Evolutionary conservation across 768 basidiomycete species (phyloP).

Genomic region (Imleria badia): DNA sequence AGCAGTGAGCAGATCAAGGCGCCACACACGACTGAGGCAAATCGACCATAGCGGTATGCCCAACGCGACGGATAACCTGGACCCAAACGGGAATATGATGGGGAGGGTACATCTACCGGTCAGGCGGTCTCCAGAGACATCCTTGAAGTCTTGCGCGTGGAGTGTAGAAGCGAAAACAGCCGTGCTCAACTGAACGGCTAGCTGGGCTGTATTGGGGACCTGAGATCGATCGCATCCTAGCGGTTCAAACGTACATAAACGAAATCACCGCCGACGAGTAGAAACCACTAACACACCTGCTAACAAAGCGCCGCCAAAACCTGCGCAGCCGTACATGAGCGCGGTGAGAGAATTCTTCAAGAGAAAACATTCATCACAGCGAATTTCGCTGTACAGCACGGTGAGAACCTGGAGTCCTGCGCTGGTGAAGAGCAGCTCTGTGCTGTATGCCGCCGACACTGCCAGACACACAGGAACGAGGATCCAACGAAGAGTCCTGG

Average conservation of each 20-base stretch:
- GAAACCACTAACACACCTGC: slow-evolving; percentile 23
- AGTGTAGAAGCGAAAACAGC: slow-evolving; percentile 33
- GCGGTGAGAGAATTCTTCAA: slow-evolving; percentile 33
- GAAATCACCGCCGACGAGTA: not conserved
- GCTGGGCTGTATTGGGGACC: slow-evolving; percentile 4
- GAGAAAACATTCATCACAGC: slow-evolving; percentile 27
- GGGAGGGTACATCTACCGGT: slow-evolving; percentile 40
- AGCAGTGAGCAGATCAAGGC: slow-evolving; percentile 11
- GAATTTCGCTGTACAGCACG: slow-evolving; percentile 36
- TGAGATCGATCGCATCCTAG: slow-evolving; percentile 19
- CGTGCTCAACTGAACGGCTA: slow-evolving; percentile 29
- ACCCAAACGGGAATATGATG: slow-evolving; percentile 34
- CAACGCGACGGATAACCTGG: slow-evolving; percentile 18
- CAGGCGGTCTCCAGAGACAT: slow-evolving; percentile 38
- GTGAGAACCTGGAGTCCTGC: slow-evolving; percentile 20
- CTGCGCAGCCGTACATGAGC: slow-evolving; percentile 32
- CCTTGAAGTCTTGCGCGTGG: slow-evolving; percentile 34
- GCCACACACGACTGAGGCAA: slow-evolving; percentile 21
- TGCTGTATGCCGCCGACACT: slow-evolving; percentile 32
- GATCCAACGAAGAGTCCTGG: slow-evolving; percentile 37
- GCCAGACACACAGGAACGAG: slow-evolving; percentile 33
- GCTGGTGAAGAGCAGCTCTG: slow-evolving; percentile 30
- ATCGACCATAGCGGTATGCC: slow-evolving; percentile 28
- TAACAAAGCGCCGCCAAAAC: slow-evolving; percentile 34
- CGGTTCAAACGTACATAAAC: not conserved